phyloP scores from a whole-genome alignment of 805 yeast genomes.

The Jamesozyma piceae region DNA sequence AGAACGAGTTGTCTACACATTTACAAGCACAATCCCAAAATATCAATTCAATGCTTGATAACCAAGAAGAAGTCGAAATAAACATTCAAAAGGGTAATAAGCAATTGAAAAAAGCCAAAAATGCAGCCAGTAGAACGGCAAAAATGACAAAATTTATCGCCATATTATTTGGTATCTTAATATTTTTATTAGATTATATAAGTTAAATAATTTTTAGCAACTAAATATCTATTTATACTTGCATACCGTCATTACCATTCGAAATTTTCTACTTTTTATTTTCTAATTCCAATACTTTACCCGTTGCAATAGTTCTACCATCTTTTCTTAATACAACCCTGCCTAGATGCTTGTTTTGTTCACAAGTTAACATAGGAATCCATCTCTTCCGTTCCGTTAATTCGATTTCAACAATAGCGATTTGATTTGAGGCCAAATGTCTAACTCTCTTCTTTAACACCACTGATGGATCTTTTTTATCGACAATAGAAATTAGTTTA shows the following conservation, averaged over 20 bases:
- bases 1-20: conserved; percentile 66
- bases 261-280: too few relatives aligned
- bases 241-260: neutral
- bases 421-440: conserved; percentile 87
- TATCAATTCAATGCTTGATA: conserved; percentile 52
- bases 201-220: too few relatives aligned
- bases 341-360: conserved; percentile 85
- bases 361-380: conserved; percentile 80
- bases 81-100: conserved; percentile 67
- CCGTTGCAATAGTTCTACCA: conserved; percentile 95
- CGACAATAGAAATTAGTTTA: conserved; percentile 46
- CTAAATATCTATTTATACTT: neutral
- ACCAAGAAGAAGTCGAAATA: conserved; percentile 54
- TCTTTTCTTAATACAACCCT: conserved; percentile 96
- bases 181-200: conserved; percentile 47
- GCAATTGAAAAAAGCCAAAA: conserved; percentile 59
- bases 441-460: conserved; percentile 89
- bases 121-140: conserved; percentile 53
- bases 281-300: conserved; percentile 68
- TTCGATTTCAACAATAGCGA: conserved; percentile 94
- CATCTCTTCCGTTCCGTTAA: conserved; percentile 90
- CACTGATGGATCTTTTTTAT: conserved; percentile 72
- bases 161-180: conserved; percentile 43
- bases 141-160: conserved; percentile 48
- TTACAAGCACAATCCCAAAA: conserved; percentile 62